Conservation (phyloP, 768 basidiomycete species). For the Mycena capillaripes region DNA sequence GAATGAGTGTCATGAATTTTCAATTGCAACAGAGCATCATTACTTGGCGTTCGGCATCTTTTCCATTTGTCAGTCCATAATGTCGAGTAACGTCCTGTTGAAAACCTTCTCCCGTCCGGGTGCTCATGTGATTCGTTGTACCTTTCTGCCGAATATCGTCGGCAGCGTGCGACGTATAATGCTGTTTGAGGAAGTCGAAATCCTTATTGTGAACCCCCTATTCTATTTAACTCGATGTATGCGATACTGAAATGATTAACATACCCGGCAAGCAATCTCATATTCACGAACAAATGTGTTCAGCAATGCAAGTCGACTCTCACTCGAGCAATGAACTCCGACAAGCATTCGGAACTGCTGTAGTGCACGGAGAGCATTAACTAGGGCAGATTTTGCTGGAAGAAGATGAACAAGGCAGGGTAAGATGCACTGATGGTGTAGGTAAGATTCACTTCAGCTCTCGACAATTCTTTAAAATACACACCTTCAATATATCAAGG, state of each 20-base stretch:
- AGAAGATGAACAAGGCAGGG: background rate
- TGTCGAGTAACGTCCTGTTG: slow-evolving; percentile 11
- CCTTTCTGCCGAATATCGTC: background rate
- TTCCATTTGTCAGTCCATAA: slow-evolving; percentile 16
- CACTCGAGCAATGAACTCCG: background rate
- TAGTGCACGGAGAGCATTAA: background rate
- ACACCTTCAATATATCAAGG: background rate
- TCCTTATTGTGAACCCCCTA: slow-evolving; percentile 6
- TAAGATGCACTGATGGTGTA: background rate
- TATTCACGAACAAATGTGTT: background rate
- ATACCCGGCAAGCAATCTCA: background rate
- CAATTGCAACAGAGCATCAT: background rate
- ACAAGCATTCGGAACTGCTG: background rate
- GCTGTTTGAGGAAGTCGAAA: slow-evolving; percentile 22
- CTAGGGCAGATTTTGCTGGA: background rate
- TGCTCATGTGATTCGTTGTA: slow-evolving; percentile 17
- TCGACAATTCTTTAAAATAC: background rate
- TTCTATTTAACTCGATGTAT: background rate
- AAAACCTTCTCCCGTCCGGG: slow-evolving; percentile 19
- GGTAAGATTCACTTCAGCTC: background rate
- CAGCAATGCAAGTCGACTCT: background rate
- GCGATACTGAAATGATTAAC: background rate
- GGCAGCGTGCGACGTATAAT: slow-evolving; percentile 9
- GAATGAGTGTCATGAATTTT: background rate
- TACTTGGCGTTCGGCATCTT: slow-evolving; percentile 26